Evolutionary conservation across 2,329 filamentous ascomycete genomes (phyloP), one percentile per base, ranked within the genome.

Genomic region (Diaporthe sp.): DNA sequence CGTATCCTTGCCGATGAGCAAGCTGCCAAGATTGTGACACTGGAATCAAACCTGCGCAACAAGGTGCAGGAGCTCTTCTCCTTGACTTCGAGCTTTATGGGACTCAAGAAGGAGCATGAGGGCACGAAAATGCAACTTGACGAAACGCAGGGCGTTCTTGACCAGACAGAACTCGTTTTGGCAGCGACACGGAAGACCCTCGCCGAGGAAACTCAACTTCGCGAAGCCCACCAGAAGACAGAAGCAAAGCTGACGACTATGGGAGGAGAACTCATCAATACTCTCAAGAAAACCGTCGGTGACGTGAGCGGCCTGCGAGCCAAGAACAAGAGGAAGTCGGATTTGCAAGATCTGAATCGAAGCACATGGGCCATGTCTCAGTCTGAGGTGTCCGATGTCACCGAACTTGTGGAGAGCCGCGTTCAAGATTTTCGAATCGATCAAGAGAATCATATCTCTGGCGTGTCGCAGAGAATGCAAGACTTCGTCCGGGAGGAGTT

Each of bases 1-100:
- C 90, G 95, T 17, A 98, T 98, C 76, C 89, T 98, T 51, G 94
- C 93, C 78, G 96, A 98, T 79, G 97, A 99, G 81, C 96, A 98
- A 80, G 90, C 92, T 10, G 95, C 96, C 78, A 96, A 95, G 82
- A 95, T 99, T 61, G 95, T 97, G 81, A 96, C 94, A 0, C 93
- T 98, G 85, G 97, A 99, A 82, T 90, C 90, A 50, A 98, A 97
- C 79, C 87, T 99, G 71, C 92, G 95, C 30, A 97, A 97, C 85
- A 98, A 98, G 82, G 93, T 97, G 2, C 95, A 98, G 79, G 96
- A 99, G 82, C 88, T 99, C 0, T 96, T 97, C 81, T 91, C 92
- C 15, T 85, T 98, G 50, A 98, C 94, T 0, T 95, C 93, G 55
- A 95, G 92, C 77, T 97, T 98, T 82, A 95, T 96, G 84, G 92